Evolutionary conservation across 192 early-diverging fungal genomes (phyloP).

Genomic region (Mortierella antarctica): DNA sequence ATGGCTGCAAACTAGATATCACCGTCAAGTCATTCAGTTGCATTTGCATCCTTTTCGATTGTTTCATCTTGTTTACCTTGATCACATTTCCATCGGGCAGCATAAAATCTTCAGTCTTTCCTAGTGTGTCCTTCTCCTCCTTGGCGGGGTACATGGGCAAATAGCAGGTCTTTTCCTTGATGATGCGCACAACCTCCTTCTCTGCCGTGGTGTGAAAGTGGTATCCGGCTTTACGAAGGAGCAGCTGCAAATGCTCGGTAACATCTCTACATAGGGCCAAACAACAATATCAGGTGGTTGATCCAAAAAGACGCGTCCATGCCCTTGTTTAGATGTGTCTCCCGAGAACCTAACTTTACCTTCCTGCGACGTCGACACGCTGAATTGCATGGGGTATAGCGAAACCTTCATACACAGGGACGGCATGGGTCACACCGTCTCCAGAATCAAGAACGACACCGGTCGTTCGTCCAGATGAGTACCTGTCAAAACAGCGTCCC

Average conservation of each 20-base stretch:
- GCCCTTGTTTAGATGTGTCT: background rate
- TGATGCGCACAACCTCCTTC: constrained; percentile 92
- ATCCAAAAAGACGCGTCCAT: background rate
- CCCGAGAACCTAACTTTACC: constrained; percentile 27
- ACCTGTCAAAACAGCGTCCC: constrained; percentile 57
- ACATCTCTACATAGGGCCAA: constrained; percentile 73
- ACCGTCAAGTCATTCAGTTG: background rate
- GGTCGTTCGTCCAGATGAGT: constrained; percentile 97
- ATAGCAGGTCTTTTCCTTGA: constrained; percentile 98
- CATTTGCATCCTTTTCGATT: background rate
- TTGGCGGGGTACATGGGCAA: constrained; percentile 88
- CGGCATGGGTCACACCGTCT: constrained; percentile 95
- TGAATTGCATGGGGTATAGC: constrained; percentile 94
- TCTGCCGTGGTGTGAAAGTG: constrained; percentile 93
- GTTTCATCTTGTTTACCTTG: constrained; percentile 63
- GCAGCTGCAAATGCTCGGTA: constrained; percentile 91
- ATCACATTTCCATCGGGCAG: constrained; percentile 87
- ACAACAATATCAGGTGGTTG: background rate
- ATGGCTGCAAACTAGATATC: background rate
- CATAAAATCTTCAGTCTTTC: constrained; percentile 82
- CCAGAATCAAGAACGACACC: constrained; percentile 97
- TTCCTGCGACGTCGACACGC: constrained; percentile 93
- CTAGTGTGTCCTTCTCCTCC: constrained; percentile 91
- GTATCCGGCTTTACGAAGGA: constrained; percentile 91
- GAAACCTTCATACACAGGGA: constrained; percentile 98